Evolutionary conservation across 1,139 yeast species (phyloP), one percentile per base, ranked within the genome.

Genomic region (Komagataea norvegica): DNA sequence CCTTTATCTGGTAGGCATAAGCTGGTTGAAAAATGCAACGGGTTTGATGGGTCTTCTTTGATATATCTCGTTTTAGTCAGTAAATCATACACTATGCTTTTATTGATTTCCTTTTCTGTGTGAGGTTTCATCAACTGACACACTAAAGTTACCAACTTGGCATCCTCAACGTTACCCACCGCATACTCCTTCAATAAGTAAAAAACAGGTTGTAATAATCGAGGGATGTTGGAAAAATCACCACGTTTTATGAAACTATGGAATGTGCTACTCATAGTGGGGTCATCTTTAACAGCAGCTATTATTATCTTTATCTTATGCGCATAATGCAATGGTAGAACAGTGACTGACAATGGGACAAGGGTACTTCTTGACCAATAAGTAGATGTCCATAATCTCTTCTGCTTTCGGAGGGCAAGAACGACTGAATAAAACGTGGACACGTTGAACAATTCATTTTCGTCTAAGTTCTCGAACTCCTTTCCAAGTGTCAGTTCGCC

Each of bases 181-280:
- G 72, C 64, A 47, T 71, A 78, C 29, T 71, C 70, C 43, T 68
- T 72, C 41, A 78, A 53, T 37, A 77, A 49, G 18, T 55, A 61
- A 11, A 77, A 54, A 3, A 70, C 57, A 2, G 61, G 63, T 0
- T 56, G 48, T 42, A 63, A 69, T 38, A 52, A 45, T n/a, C 37
- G 38, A 2, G 70, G 68, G 13, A 22, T 14, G 1, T 15, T 14
- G 1, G 21, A 8, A 8, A n/a, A 23, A 8, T 35, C 46, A 18
- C 41, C 51, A 3, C 45, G 18, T n/a, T 33, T 34, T n/a, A 45
- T 5, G 17, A 25, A 41, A 1, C 28, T 41, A 18, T 46, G 49
- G 16, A 61, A 42, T 4, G 27, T 26, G 11, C 48, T 38, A 8
- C 48, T 46, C 3, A 45, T 13, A 17, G 39, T 11, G 3, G 59